phyloP scores from a whole-genome alignment of 305 asterid species.

The Galium porrigens region DNA sequence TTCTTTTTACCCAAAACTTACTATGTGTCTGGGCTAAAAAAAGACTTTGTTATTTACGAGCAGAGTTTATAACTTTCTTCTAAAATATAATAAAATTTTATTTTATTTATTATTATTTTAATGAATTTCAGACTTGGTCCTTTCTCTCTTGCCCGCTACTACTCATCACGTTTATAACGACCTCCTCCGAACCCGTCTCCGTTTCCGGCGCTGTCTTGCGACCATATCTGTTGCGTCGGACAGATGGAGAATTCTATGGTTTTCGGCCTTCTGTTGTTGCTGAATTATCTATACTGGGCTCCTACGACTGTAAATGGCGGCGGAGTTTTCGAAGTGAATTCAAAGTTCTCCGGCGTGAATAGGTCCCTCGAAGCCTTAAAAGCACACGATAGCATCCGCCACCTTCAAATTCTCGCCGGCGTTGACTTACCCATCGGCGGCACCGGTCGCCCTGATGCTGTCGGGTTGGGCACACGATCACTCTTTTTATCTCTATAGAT shows the following conservation, averaged over 20 bases:
- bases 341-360: slow-evolving; percentile 59
- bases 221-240: neutral
- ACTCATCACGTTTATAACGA: neutral
- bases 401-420: slow-evolving; percentile 64
- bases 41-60: too few species aligned
- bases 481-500: neutral
- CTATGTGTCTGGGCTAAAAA: too few species aligned
- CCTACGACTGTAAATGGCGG: slow-evolving; percentile 20
- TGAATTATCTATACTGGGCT: slow-evolving; percentile 6
- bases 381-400: slow-evolving; percentile 76
- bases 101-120: too few species aligned
- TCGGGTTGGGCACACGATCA: slow-evolving; percentile 39
- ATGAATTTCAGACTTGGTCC: neutral
- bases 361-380: slow-evolving; percentile 58
- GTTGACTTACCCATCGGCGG: slow-evolving; percentile 95
- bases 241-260: neutral
- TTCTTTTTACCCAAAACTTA: too few species aligned
- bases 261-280: neutral
- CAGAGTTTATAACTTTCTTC: too few species aligned
- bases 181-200: slow-evolving; percentile 1
- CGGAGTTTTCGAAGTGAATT: slow-evolving; percentile 58
- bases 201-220: slow-evolving; percentile 4
- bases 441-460: slow-evolving; percentile 83
- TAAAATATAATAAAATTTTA: too few species aligned
- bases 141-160: neutral